Conservation (phyloP, 305 asterid species). For the Fraxinus floribunda region DNA sequence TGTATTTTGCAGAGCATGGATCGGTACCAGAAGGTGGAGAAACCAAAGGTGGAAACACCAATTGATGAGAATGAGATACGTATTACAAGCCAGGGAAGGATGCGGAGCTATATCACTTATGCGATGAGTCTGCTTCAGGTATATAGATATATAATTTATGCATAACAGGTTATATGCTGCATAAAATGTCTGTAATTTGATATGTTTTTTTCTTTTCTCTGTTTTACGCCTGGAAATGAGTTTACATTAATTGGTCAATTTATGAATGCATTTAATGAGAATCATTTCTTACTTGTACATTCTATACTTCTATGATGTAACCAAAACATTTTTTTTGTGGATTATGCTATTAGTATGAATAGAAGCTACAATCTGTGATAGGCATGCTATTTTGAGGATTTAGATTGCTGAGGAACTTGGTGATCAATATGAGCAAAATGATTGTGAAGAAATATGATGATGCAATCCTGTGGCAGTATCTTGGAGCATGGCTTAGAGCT, state of each 20-base stretch:
- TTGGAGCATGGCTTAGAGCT: not conserved
- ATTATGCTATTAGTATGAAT: not conserved
- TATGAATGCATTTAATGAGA: not conserved
- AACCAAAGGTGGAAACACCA: slow-evolving; percentile 75
- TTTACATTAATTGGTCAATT: not conserved
- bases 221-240: not conserved
- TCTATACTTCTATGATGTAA: not conserved
- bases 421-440: not conserved
- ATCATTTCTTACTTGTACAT: not conserved
- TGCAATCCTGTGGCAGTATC: not conserved
- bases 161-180: not conserved
- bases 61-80: slow-evolving; percentile 92
- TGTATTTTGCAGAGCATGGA: slow-evolving; percentile 48
- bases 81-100: slow-evolving; percentile 94
- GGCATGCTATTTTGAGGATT: not conserved
- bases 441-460: not conserved
- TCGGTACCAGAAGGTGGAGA: slow-evolving; percentile 97
- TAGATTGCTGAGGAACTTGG: not conserved
- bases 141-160: not conserved
- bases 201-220: not conserved
- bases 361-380: not conserved
- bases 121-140: slow-evolving; percentile 93
- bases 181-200: not conserved
- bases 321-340: not conserved
- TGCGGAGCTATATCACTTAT: slow-evolving; percentile 88